Evolutionary conservation across 371 early-diverging fungal species (phyloP).

Genomic region (Mucor racemosus): DNA sequence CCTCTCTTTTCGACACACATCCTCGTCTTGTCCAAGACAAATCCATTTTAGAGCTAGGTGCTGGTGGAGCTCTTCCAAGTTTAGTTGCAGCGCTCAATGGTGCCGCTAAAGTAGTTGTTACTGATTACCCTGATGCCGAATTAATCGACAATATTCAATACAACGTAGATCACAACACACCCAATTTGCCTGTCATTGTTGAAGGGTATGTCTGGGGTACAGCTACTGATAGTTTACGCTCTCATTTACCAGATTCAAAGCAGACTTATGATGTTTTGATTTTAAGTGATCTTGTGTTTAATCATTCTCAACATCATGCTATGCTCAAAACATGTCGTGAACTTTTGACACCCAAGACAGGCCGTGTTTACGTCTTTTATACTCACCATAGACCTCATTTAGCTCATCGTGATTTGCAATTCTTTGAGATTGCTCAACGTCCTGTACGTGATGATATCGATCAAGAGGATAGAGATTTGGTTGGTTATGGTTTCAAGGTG

Average conservation of each 20-base stretch:
- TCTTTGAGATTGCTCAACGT: slow-evolving; percentile 78
- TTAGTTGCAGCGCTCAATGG: slow-evolving; percentile 76
- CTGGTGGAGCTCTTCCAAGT: slow-evolving; percentile 90
- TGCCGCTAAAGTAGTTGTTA: slow-evolving; percentile 79
- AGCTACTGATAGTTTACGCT: slow-evolving; percentile 58
- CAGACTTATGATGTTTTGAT: slow-evolving; percentile 80
- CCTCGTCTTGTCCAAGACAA: slow-evolving; percentile 64
- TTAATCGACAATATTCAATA: slow-evolving; percentile 77
- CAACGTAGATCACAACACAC: slow-evolving; percentile 62
- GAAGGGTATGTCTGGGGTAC: slow-evolving; percentile 90
- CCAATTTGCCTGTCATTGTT: slow-evolving; percentile 7
- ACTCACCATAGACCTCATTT: slow-evolving; percentile 75
- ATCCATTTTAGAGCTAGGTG: slow-evolving; percentile 87
- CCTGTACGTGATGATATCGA: slow-evolving; percentile 40
- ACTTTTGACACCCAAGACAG: slow-evolving; percentile 62
- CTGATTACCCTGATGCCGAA: slow-evolving; percentile 90
- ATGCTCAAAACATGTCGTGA: slow-evolving; percentile 72
- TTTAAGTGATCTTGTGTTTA: slow-evolving; percentile 90
- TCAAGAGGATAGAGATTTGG: slow-evolving; percentile 55
- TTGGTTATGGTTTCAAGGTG: slow-evolving; percentile 73
- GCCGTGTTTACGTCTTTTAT: slow-evolving; percentile 69
- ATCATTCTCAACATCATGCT: slow-evolving; percentile 82
- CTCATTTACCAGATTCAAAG: slow-evolving; percentile 31
- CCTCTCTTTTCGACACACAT: slow-evolving; percentile 74
- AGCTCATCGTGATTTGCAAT: slow-evolving; percentile 79